Evolutionary conservation across 2,329 filamentous ascomycete species (phyloP), one percentile per base, ranked within the genome.

Genomic region (Coniochaeta prunicola): DNA sequence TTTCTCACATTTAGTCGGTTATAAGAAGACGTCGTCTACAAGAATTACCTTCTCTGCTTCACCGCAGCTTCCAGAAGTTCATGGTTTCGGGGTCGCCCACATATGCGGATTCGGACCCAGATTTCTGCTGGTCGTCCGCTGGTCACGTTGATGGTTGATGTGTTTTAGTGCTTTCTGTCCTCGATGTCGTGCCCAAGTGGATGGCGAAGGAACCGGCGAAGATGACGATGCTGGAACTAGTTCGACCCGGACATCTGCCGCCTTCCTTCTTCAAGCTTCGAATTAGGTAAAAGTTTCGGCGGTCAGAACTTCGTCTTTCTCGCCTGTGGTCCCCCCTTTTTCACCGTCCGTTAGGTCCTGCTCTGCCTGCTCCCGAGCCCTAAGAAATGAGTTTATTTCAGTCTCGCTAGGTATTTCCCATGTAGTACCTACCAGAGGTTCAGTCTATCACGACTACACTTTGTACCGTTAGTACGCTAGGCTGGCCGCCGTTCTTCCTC

Each of bases 231-330:
- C 31, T 36, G 42, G 57, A 13, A 17, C 45, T 31, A 34, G 56
- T 30, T n/a, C 28, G 17, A 45, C 40, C 31, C 56, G 40, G 36
- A 48, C 54, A 33, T 40, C 21, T 4, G 21, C 30, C 45, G 45
- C 45, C 45, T 50, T 50, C 45, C n/a, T 28, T 5, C 26, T 50
- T 50, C 40, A 5, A 57, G 58, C 59, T 66, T 64, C 56, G 54
- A 55, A 68, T 68, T 68, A 68, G 62, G 66, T 68, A 68, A 68
- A 60, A 64, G 63, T 61, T 63, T 61, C 15, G 17, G 40, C 8
- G 21, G 4, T 24, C 19, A 24, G 12, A 21, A 24, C 40, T 5
- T 8, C 19, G 19, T 17, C 21, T 45, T 9, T 7, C 10, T 42
- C 6, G 38, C 8, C 13, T 21, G 17, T 42, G 4, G 38, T n/a